Conservation (phyloP, 331 rosid species). For the Cydonia oblonga region DNA sequence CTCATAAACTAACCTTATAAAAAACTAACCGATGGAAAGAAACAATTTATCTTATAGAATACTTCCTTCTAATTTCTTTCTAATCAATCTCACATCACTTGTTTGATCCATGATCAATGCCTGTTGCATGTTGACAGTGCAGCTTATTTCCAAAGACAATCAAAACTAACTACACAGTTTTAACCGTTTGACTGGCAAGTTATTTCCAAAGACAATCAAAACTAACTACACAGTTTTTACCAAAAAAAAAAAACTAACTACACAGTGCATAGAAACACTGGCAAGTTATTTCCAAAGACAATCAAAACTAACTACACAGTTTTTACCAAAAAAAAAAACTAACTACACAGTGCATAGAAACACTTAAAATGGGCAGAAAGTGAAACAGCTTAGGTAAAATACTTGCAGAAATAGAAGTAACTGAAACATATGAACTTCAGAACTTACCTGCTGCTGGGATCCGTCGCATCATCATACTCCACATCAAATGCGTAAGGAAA, state of each 20-base stretch:
- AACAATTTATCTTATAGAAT: neutral
- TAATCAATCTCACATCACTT: neutral
- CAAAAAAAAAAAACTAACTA: too few relatives aligned
- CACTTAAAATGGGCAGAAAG: neutral
- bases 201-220: neutral
- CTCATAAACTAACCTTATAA: neutral
- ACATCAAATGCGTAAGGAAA: conserved; percentile 68
- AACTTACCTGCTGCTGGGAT: conserved; percentile 70
- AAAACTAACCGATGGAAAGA: neutral
- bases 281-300: neutral
- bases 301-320: neutral
- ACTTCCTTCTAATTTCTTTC: neutral
- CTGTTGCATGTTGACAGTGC: neutral
- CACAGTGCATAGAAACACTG: too few relatives aligned
- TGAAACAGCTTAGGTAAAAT: neutral
- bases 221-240: too few relatives aligned
- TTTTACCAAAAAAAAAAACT: too few relatives aligned
- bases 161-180: too few relatives aligned
- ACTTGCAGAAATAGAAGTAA: neutral
- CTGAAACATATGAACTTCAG: too few relatives aligned
- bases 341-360: neutral
- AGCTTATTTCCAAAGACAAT: neutral
- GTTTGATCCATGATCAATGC: neutral
- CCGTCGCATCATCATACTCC: conserved; percentile 54
- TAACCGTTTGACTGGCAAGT: neutral